phyloP scores from a whole-genome alignment of 2,329 filamentous ascomycete species.

The Xylaria sp. region DNA sequence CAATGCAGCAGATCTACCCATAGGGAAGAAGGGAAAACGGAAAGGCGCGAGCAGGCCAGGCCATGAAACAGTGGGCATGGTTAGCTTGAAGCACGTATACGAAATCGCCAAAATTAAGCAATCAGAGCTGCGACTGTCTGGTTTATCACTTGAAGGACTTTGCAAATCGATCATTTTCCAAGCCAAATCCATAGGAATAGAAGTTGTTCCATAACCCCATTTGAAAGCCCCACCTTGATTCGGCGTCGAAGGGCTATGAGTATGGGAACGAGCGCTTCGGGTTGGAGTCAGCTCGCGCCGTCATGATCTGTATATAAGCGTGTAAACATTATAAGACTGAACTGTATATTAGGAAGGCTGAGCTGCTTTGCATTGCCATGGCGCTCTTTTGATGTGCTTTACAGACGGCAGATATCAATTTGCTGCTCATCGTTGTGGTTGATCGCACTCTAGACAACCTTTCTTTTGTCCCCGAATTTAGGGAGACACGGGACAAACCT shows the following conservation, averaged over 20 bases:
- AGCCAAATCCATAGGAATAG: slow-evolving; percentile 76
- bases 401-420: neutral
- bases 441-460: neutral
- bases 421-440: neutral
- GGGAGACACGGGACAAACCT: neutral
- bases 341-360: slow-evolving; percentile 9
- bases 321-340: slow-evolving; percentile 11
- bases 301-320: slow-evolving; percentile 18
- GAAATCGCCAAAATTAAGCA: slow-evolving; percentile 98
- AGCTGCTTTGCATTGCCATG: too few species aligned
- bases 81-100: slow-evolving; percentile 94
- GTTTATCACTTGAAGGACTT: slow-evolving; percentile 71
- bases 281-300: neutral
- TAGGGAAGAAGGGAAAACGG: slow-evolving; percentile 75
- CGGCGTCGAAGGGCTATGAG: neutral
- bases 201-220: slow-evolving; percentile 59
- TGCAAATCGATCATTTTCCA: slow-evolving; percentile 77
- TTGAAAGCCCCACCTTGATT: neutral
- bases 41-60: slow-evolving; percentile 79
- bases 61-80: slow-evolving; percentile 77
- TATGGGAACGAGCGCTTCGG: neutral
- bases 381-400: neutral
- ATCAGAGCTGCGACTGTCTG: slow-evolving; percentile 74
- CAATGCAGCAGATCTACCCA: slow-evolving; percentile 76
- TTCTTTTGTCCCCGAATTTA: neutral